Evolutionary conservation across 176 grass and related monocot genomes (phyloP), one percentile per base, ranked within the genome.

Genomic region (Pharus latifolius): DNA sequence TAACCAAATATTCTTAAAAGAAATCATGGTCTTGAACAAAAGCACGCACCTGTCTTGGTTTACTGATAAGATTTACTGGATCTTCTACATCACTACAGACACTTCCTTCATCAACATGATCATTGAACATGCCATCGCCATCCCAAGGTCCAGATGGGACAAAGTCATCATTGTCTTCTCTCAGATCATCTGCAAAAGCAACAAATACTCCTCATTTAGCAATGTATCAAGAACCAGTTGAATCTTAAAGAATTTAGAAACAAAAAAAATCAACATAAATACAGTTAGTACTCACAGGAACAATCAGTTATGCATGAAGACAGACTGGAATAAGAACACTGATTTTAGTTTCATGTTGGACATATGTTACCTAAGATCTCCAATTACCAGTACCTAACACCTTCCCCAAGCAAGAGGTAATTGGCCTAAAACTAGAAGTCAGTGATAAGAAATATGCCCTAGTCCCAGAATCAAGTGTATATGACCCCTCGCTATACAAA

Each of bases 11-110:
- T 43, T 2, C 3, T 51, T 29, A 20, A 42, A 65, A 34, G 43
- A 29, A 33, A 25, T 16, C 11, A 5, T 40, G 16, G 33, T 35
- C 56, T 11, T 22, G 25, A 6, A 56, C 26, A 51, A 65, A 35
- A 74, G 27, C 17, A 43, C 49, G 52, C 62, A 98, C 94, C 87
- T 98, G 89, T 63, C 94, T 91, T 23, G 89, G 94, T 73, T 91
- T 85, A 75, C 69, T 28, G 49, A 93, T 77, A 65, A 98, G 86
- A 72, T 65, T 85, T 24, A 85, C 87, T 68, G 75, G 63, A 27
- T 91, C 89, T 58, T 83, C 84, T 67, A 65, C 56, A 70, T 76
- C 83, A 60, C 75, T 84, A 77, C 31, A 72, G 16, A 54, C 60
- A 79, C 83, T 69, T 61, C 71, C 90, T 76, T 88, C 87, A 70